A percentile compares a stretch with the other conserved stretches of the same genome.
Evolutionary conservation across 192 early-diverging fungal genomes (phyloP).

Genomic region (Lobulomyces angularis): DNA sequence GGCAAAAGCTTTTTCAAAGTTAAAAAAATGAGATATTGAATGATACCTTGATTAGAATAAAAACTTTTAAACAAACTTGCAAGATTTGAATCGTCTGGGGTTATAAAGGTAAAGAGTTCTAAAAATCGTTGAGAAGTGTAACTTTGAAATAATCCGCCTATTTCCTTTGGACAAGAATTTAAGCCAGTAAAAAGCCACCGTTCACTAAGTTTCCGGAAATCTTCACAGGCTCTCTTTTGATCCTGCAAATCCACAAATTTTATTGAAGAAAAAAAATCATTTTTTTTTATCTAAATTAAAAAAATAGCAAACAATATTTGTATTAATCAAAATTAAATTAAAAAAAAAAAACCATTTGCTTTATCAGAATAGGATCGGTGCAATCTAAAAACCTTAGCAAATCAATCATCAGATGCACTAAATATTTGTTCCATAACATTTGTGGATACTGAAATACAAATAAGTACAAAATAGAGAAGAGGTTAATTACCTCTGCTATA

Average conservation of each 20-base stretch:
- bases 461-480: conserved; percentile 49
- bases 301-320: conserved; percentile 35
- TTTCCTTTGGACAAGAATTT: conserved; percentile 24
- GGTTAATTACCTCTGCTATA: conserved; percentile 50
- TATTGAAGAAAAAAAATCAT: conserved; percentile 14
- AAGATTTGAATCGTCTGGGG: conserved; percentile 18
- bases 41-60: conserved; percentile 23
- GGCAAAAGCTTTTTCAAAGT: conserved; percentile 6
- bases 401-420: conserved; percentile 66
- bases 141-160: conserved; percentile 31
- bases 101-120: conserved; percentile 8
- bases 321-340: not conserved
- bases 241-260: conserved; percentile 25
- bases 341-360: conserved; percentile 7
- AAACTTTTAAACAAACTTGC: conserved; percentile 23
- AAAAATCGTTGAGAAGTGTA: not conserved
- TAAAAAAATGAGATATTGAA: conserved; percentile 3
- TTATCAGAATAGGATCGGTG: conserved; percentile 15
- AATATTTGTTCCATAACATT: conserved; percentile 60
- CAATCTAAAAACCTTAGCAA: conserved; percentile 67
- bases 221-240: conserved; percentile 10
- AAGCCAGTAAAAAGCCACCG: conserved; percentile 21
- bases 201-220: conserved; percentile 18
- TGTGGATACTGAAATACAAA: conserved; percentile 58
- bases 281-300: conserved; percentile 33